Percentiles rank a stretch among this genome's conserved stretches.
Conservation (phyloP, 495 filamentous ascomycete genomes). For the Cladorrhinum samala region DNA sequence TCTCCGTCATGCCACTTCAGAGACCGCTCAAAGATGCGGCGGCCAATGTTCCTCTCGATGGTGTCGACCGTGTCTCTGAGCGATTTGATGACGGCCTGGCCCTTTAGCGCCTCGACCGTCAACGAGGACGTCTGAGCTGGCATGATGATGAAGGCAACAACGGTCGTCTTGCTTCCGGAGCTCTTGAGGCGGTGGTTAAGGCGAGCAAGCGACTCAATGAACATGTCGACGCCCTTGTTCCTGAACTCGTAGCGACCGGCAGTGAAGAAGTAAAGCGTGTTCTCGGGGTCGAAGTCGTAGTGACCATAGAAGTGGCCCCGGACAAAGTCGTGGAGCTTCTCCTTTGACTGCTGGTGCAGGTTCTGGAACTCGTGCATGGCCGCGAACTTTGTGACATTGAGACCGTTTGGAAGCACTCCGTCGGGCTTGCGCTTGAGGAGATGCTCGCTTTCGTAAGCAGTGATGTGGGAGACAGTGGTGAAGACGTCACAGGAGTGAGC, state of each 20-base stretch:
- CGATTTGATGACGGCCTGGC: slow-evolving; percentile 95
- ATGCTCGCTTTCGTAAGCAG: slow-evolving; percentile 96
- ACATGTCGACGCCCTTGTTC: slow-evolving; percentile 99
- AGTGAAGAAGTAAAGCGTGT: slow-evolving; percentile 98
- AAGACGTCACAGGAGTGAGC: slow-evolving; percentile 92
- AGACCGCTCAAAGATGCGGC: slow-evolving; percentile 88
- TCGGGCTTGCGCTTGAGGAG: slow-evolving; percentile 96
- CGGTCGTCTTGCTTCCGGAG: slow-evolving; percentile 80
- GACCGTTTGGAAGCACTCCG: slow-evolving; percentile 89
- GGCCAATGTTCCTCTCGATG: slow-evolving; percentile 85
- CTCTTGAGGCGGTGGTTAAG: slow-evolving; percentile 88
- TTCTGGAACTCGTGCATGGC: slow-evolving; percentile 99
- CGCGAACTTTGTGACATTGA: slow-evolving; percentile 98
- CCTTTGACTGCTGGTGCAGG: slow-evolving; percentile 88
- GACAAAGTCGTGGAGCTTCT: slow-evolving; percentile 97
- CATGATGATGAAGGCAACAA: slow-evolving; percentile 99
- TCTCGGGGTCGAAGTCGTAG: slow-evolving; percentile 92
- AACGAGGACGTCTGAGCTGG: slow-evolving; percentile 94
- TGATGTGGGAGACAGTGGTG: slow-evolving; percentile 97
- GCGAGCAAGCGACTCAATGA: slow-evolving; percentile 90
- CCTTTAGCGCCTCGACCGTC: slow-evolving; percentile 92
- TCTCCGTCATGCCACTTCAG: slow-evolving; percentile 92
- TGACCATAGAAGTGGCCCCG: slow-evolving; percentile 98
- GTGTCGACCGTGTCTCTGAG: slow-evolving; percentile 84
- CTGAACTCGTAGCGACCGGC: slow-evolving; percentile 94